Evolutionary conservation across 2,329 filamentous ascomycete species (phyloP), one percentile per base, ranked within the genome.

Genomic region (Emydomyces testavorans): DNA sequence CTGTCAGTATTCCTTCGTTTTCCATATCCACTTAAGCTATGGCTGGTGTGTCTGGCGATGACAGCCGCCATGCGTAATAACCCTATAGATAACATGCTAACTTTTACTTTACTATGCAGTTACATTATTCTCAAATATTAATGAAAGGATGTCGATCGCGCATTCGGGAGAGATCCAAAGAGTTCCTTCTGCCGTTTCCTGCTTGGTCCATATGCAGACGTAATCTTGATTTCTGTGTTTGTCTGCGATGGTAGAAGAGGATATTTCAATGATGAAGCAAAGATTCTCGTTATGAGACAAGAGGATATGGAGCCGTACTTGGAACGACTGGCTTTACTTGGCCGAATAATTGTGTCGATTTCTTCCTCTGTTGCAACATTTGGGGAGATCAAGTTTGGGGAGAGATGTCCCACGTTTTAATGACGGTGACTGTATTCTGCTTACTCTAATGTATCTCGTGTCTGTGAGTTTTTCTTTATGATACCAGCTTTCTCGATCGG

Each of bases 1-100:
- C 71, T 94, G 73, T 94, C 79, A 55, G 79, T 77, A 50, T 49
- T 29, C 10, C 8, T n/a, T 35, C 16, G 18, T 15, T 6, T 21
- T 11, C 29, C 16, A n/a, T 28, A 6, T 8, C 10, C 3, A 16
- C 8, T 18, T 10, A 11, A 20, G 8, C 34, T n/a, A 24, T 29
- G 20, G 28, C 28, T 47, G 31, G 23, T 18, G 13, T 28, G n/a
- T n/a, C n/a, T n/a, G n/a, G n/a, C n/a, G n/a, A n/a, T n/a, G n/a
- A n/a, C n/a, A n/a, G n/a, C n/a, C n/a, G n/a, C n/a, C n/a, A n/a
- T n/a, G n/a, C n/a, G n/a, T n/a, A 26, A 3, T 6, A 16, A 15
- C 11, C 26, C 11, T 28, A 6, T 39, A 21, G 28, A 10, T 8
- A 16, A 13, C 18, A 40, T 29, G 41, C 47, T 52, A 34, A 49